Base-by-base conservation (phyloP, 2,329 filamentous ascomycete species). In the Cercospora beticola region DNA sequence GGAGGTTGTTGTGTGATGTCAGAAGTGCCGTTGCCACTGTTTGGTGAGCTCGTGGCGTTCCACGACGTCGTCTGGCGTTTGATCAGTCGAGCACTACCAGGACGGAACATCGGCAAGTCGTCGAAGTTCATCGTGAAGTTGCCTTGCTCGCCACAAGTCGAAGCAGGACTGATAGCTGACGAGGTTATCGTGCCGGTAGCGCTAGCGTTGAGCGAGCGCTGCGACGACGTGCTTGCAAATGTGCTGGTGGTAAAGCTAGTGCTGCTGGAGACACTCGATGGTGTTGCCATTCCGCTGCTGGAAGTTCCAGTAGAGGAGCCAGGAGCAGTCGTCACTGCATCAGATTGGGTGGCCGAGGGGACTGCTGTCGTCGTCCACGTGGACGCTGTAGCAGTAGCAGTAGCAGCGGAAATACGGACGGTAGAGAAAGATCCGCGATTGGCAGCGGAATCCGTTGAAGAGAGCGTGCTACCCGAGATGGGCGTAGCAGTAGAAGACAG, bases 131-230 rank as follows among this genome's bases (percentile, higher is more conserved):
- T 67, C 0, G 79, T 81, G 67, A 84, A 84, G 65, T 81, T 79
- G 43, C 83, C 83, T 63, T 78, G 78, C 71, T 84, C 82, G 18
- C 83, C 83, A 62, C 83, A 84, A 64, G 68, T 54, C 60, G 67
- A 18, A 67, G 71, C 69, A 54, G 71, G 68, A 5, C 65, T 71
- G 16, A 72, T 67, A 16, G 74, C 72, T 16, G 72, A 71, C 5
- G 73, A 75, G 1, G 70, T 69, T 14, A 69, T 33, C 12, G 69
- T 62, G 36, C 70, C 69, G 5, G 66, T 64, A 40, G 70, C 68
- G 54, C 64, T 70, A 43, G 62, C 54, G 64, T 67, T 69, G 46
- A 59, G 66, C 46, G 46, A 67, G 30, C 57, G 60, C 30, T 56
- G 33, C 16, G 58, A 61, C 18, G 54, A 33, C 56, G 26, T 33